Evolutionary conservation across 352 stramenopile genomes (phyloP).

Genomic region (Thraustochytrium sp.): DNA sequence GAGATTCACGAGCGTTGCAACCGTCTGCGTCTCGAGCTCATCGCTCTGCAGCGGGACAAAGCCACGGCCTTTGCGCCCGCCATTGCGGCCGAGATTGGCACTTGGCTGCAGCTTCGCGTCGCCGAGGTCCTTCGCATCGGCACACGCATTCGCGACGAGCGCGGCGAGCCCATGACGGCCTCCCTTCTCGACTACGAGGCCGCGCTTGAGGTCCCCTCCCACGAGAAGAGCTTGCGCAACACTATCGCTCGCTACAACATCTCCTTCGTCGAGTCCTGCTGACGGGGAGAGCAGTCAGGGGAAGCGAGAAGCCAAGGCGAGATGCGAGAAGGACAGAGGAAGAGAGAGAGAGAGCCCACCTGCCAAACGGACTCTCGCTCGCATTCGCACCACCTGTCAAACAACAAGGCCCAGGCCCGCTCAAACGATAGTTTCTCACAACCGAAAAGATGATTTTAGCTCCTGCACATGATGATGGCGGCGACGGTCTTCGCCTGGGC

Average conservation of each 20-base stretch:
- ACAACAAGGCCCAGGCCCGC: too few species aligned
- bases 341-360: background rate
- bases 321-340: background rate
- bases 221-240: background rate
- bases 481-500: too few species aligned
- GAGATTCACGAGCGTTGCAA: background rate
- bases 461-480: too few species aligned
- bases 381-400: too few species aligned
- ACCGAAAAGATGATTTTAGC: too few species aligned
- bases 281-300: too few species aligned
- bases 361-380: too few species aligned
- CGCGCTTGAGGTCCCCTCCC: background rate
- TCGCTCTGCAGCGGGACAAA: background rate
- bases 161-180: too few species aligned
- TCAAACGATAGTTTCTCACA: too few species aligned
- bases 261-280: background rate
- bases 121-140: background rate
- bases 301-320: background rate
- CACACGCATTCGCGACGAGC: too few species aligned
- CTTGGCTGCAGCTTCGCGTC: background rate
- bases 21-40: background rate
- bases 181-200: background rate
- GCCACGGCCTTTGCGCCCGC: background rate
- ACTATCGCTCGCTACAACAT: background rate
- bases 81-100: constrained; percentile 17